Conservation (phyloP, 768 basidiomycete species). For the Pleurotus eryngii region DNA sequence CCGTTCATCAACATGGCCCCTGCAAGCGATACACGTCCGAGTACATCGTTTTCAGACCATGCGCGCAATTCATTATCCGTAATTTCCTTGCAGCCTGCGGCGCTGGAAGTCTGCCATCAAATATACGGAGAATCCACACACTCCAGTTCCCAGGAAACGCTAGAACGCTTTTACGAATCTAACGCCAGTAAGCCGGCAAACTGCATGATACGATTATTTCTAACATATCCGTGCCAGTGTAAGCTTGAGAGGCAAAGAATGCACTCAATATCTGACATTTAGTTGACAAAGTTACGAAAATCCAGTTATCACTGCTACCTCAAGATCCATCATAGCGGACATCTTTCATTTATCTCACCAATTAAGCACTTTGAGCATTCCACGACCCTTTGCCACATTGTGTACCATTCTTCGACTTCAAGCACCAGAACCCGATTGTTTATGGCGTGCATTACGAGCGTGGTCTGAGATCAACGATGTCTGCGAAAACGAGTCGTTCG, state of each 20-base stretch:
- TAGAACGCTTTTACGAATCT: conserved; percentile 67
- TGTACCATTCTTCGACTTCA: conserved; percentile 50
- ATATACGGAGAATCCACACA: conserved; percentile 59
- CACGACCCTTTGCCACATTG: conserved; percentile 62
- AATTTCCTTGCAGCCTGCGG: conserved; percentile 48
- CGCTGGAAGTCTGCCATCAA: conserved; percentile 66
- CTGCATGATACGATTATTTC: conserved; percentile 3
- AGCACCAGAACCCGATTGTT: conserved; percentile 30
- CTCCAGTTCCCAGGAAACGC: conserved; percentile 38
- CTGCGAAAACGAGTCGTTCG: conserved; percentile 77
- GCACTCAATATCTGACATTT: conserved; percentile 10
- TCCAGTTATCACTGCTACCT: conserved; percentile 72
- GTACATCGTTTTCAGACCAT: conserved; percentile 14
- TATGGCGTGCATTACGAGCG: conserved; percentile 60
- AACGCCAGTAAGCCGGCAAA: conserved; percentile 54
- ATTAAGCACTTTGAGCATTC: conserved; percentile 60
- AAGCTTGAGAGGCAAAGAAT: conserved; percentile 21
- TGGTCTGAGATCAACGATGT: conserved; percentile 78
- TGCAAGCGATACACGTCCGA: background rate
- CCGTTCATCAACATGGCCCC: background rate
- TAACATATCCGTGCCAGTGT: conserved; percentile 29
- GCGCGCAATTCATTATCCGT: conserved; percentile 30
- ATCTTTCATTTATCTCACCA: conserved; percentile 62
- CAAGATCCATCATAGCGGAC: conserved; percentile 68
- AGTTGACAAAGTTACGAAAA: conserved; percentile 63